These are phyloP conservation scores for Didymella lethalis DNA, from an alignment of 2,329 filamentous ascomycete genomes.

Conservation along the genomic window DNA sequence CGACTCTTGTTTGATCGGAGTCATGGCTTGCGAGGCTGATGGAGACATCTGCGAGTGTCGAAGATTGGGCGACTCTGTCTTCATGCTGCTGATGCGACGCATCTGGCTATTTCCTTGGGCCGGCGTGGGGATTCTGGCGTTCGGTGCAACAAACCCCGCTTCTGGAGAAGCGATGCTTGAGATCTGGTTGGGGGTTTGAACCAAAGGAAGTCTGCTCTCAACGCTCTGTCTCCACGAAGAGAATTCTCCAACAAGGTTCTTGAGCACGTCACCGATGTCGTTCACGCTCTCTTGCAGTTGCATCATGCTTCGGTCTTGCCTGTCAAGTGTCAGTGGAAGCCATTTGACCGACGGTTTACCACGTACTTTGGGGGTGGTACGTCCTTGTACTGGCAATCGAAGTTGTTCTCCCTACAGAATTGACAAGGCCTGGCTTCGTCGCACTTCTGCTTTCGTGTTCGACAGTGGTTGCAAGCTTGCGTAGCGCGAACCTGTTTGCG, in stretches of 20 bases:
- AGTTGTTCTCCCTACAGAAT: constrained; percentile 83
- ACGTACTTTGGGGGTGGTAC: constrained; percentile 88
- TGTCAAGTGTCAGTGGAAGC: constrained; percentile 33
- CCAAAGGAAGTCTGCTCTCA: constrained; percentile 37
- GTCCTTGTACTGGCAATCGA: constrained; percentile 88
- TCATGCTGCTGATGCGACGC: constrained; percentile 45
- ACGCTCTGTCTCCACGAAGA: constrained; percentile 46
- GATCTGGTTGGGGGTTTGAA: constrained; percentile 26
- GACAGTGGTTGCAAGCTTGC: constrained; percentile 71
- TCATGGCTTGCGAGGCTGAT: constrained; percentile 31
- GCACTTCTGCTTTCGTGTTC: constrained; percentile 53
- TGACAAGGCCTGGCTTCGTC: constrained; percentile 52
- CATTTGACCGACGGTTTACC: not conserved
- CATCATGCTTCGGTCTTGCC: constrained; percentile 60
- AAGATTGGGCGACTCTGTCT: constrained; percentile 44
- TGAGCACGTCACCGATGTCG: constrained; percentile 42
- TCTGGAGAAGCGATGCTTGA: constrained; percentile 45
- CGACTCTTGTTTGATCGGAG: constrained; percentile 45
- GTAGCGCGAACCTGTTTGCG: constrained; percentile 51
- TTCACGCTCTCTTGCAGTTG: constrained; percentile 58
- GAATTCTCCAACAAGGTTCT: constrained; percentile 42
- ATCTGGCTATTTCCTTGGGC: constrained; percentile 36
- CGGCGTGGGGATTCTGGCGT: constrained; percentile 42
- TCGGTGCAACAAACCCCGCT: constrained; percentile 33
- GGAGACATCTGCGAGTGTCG: constrained; percentile 41